Evolutionary conservation across 352 stramenopile genomes (phyloP).

Genomic region (Poterioochromonas sp.): DNA sequence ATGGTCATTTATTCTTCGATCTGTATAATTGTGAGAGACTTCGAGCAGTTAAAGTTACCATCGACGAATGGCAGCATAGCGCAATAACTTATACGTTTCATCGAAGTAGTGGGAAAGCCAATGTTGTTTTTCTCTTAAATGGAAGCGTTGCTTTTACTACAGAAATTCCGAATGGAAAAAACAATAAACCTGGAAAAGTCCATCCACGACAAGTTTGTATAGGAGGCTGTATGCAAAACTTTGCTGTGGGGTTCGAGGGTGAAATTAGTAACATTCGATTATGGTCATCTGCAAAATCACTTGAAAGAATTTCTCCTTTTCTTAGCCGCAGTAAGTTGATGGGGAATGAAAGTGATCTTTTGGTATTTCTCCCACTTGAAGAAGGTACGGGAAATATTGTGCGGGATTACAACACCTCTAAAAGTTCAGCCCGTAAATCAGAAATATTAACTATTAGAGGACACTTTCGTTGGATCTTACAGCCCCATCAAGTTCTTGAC

Average conservation of each 20-base stretch:
- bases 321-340: not conserved
- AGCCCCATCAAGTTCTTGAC: not conserved
- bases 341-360: not conserved
- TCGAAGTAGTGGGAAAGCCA: not conserved
- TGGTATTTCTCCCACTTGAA: constrained; percentile 1
- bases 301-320: not conserved
- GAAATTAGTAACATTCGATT: not conserved
- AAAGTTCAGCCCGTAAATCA: not conserved
- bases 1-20: not conserved
- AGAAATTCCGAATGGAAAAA: not conserved
- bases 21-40: not conserved
- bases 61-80: constrained; percentile 23
- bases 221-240: too few species aligned
- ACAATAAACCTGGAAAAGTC: not conserved
- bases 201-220: not conserved
- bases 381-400: not conserved
- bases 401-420: not conserved
- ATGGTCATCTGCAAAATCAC: not conserved
- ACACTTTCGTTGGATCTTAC: not conserved
- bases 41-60: not conserved
- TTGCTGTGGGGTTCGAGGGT: not conserved
- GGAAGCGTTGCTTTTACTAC: not conserved
- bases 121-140: constrained; percentile 2
- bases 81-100: constrained; percentile 1
- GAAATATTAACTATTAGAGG: not conserved